Percentiles rank a stretch among this genome's conserved stretches.
These are phyloP conservation scores for Arthrinium phaeospermum DNA, from an alignment of 2,329 filamentous ascomycete genomes.

Conservation along the genomic window DNA sequence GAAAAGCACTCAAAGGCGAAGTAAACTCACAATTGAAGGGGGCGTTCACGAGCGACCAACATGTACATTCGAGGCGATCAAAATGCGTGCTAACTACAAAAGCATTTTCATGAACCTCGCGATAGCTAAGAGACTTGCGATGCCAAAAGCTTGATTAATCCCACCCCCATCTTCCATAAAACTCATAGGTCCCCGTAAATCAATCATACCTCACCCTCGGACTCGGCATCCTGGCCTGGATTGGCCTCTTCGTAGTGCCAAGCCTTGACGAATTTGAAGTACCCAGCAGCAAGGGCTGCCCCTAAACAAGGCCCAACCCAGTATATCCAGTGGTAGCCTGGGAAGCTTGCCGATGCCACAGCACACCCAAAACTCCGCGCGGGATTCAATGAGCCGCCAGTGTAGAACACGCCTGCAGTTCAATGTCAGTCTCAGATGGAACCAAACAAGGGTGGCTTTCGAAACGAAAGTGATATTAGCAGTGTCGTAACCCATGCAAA, in stretches of 20 bases:
- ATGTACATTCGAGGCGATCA: background rate
- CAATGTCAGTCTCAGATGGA: background rate
- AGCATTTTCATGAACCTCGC: background rate
- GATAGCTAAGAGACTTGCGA: background rate
- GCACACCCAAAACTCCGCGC: slow-evolving; percentile 51
- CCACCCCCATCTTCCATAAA: background rate
- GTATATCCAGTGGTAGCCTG: slow-evolving; percentile 50
- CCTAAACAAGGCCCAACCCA: slow-evolving; percentile 52
- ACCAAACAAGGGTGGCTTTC: background rate
- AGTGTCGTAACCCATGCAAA: background rate
- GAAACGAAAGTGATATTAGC: background rate
- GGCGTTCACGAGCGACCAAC: background rate
- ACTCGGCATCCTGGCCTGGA: slow-evolving; percentile 40
- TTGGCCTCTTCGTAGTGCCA: slow-evolving; percentile 49
- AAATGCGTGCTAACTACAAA: background rate
- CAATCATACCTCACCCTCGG: background rate
- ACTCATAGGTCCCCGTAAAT: background rate
- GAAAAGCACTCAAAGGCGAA: background rate
- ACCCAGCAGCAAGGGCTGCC: slow-evolving; percentile 45
- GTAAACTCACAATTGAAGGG: background rate
- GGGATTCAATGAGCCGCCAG: slow-evolving; percentile 48
- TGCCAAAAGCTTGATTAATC: background rate
- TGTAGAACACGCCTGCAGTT: slow-evolving; percentile 44
- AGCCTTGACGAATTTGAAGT: slow-evolving; percentile 49
- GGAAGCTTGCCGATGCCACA: slow-evolving; percentile 43